A percentile compares a stretch with the other conserved stretches of the same genome.
Conservation (phyloP, 495 filamentous ascomycete species). For the Penicillium waksmanii region DNA sequence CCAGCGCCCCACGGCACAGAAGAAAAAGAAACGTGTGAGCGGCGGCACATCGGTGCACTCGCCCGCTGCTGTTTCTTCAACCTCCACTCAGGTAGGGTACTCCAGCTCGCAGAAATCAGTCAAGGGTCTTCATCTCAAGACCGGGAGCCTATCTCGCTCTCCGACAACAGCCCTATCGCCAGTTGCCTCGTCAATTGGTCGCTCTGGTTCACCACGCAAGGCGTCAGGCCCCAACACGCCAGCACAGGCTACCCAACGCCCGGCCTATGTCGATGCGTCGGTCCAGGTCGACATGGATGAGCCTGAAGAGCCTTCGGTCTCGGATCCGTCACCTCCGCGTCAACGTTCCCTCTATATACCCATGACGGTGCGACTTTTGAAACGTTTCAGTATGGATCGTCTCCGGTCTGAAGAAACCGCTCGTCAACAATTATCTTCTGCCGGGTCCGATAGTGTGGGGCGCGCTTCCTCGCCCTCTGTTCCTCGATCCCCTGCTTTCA, state of each 20-base stretch:
- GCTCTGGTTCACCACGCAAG: constrained; percentile 34
- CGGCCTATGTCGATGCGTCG: constrained; percentile 48
- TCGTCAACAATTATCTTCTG: constrained; percentile 26
- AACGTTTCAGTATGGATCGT: constrained; percentile 50
- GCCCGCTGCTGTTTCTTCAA: constrained; percentile 28
- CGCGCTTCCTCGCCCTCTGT: constrained; percentile 8
- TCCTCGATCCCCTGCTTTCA: constrained; percentile 8
- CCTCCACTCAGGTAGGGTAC: constrained; percentile 26
- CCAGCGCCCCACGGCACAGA: constrained; percentile 38
- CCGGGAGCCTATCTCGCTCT: constrained; percentile 32
- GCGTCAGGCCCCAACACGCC: constrained; percentile 36
- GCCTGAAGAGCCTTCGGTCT: constrained; percentile 29
- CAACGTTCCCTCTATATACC: constrained; percentile 37
- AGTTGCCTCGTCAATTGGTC: constrained; percentile 19
- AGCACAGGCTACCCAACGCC: constrained; percentile 29
- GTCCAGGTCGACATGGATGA: constrained; percentile 51
- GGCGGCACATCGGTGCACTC: constrained; percentile 46
- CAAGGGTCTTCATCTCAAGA: constrained; percentile 29
- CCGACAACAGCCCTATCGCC: constrained; percentile 32
- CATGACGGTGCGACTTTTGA: constrained; percentile 46
- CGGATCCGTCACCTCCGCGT: constrained; percentile 13
- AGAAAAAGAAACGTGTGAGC: constrained; percentile 52
- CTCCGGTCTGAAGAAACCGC: constrained; percentile 34
- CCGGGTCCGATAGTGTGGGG: constrained; percentile 22
- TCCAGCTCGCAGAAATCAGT: constrained; percentile 16